Percentiles rank a stretch among this genome's conserved stretches.
Conservation (phyloP, 2,329 filamentous ascomycete genomes). For the Penicillium psychrosexuale region DNA sequence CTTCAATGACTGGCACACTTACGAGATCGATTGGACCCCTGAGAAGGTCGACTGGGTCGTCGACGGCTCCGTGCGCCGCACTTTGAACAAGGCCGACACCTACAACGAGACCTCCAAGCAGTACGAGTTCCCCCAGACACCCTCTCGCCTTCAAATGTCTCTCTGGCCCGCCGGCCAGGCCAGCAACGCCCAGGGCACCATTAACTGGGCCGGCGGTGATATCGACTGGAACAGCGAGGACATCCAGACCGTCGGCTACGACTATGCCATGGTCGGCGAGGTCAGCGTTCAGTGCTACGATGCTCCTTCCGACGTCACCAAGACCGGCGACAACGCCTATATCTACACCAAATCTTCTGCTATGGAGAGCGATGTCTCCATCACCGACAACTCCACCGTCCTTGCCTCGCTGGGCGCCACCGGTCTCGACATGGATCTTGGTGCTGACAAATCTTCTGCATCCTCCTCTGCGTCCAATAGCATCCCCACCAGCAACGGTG, state of each 20-base stretch:
- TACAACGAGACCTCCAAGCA: slow-evolving; percentile 80
- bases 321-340: slow-evolving; percentile 64
- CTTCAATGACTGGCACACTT: slow-evolving; percentile 76
- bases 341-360: slow-evolving; percentile 63
- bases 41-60: slow-evolving; percentile 83
- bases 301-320: slow-evolving; percentile 67
- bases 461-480: slow-evolving; percentile 22
- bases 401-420: slow-evolving; percentile 78
- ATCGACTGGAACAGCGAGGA: slow-evolving; percentile 83
- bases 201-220: slow-evolving; percentile 84
- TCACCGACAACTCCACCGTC: slow-evolving; percentile 70
- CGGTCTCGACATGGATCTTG: slow-evolving; percentile 65
- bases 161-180: slow-evolving; percentile 89
- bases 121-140: slow-evolving; percentile 88
- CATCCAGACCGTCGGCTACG: slow-evolving; percentile 82
- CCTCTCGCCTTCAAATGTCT: slow-evolving; percentile 84
- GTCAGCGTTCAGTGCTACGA: slow-evolving; percentile 86
- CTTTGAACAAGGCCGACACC: slow-evolving; percentile 70
- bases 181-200: slow-evolving; percentile 76
- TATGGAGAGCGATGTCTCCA: slow-evolving; percentile 73
- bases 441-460: slow-evolving; percentile 7
- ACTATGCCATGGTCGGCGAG: slow-evolving; percentile 75
- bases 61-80: slow-evolving; percentile 74
- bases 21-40: slow-evolving; percentile 89
- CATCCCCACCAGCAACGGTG: slow-evolving; percentile 34